Evolutionary conservation across 257 asterid genomes (phyloP), one percentile per base, ranked within the genome.

Genomic region (Leptodermis oblonga): DNA sequence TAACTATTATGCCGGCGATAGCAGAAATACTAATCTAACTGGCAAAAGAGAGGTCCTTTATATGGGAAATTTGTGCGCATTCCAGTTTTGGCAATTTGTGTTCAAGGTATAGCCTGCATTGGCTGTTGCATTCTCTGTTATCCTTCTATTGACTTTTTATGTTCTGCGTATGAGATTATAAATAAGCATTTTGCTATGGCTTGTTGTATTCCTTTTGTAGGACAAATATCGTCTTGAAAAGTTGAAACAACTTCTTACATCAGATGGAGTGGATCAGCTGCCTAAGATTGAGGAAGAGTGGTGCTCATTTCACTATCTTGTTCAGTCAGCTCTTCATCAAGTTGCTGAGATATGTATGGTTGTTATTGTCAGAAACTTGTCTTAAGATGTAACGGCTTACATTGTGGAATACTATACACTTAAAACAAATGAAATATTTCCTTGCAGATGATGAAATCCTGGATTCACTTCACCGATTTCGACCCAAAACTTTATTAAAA

Each of bases 371-470:
- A 28, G 56, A 62, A 72, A 34, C 37, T 55, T 33, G 30, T 18
- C 56, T 70, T 53, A 18, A 10, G 58, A 53, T 61, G 41, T 41
- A 54, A 68, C 46, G 37, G 22, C 61, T 18, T 73, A 25, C 63
- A 17, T 60, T 22, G 11, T 36, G 14, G 54, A 46, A 34, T 31
- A 9, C 33, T 31, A 66, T 36, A 65, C 28, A 58, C 61, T 46
- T 17, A 14, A 49, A 25, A 3, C 1, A 26, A 45, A 65, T 30
- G 30, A 22, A 22, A 45, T 25, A 73, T 36, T 61, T 46, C 14
- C 7, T 82, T 85, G 90, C 92, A 93, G 99, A 86, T 89, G 87
- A 90, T 74, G 99, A 90, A 76, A 82, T 91, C 70, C 70, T 93
- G 41, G 64, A 76, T 69, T 70, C 88, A 54, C 75, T 93, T 78